A percentile compares a stretch with the other conserved stretches of the same genome.
These are phyloP conservation scores for Dictyostelium firmibasis DNA, from an alignment of 78 protist species.

Conservation along the genomic window DNA sequence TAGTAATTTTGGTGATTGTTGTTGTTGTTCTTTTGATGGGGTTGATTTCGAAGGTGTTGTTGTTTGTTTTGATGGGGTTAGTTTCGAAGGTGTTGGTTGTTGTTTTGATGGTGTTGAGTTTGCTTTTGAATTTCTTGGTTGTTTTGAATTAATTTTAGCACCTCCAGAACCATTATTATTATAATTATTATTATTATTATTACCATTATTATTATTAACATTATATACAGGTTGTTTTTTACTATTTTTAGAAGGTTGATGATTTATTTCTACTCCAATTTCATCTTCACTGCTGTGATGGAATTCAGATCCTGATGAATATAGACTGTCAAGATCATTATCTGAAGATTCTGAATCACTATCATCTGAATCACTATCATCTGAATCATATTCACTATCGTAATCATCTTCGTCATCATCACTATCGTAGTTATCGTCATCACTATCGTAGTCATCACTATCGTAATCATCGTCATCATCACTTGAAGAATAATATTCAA, in stretches of 20 bases:
- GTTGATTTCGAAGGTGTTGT: background rate
- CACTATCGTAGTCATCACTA: background rate
- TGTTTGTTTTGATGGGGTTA: background rate
- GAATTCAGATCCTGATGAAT: background rate
- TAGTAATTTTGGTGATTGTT: background rate
- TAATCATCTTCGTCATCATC: background rate
- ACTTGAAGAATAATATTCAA: background rate
- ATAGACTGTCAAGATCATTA: background rate
- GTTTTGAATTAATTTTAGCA: background rate
- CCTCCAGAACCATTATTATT: background rate
- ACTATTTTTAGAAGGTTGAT: background rate
- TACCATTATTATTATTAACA: background rate
- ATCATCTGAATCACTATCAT: background rate
- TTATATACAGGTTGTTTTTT: background rate
- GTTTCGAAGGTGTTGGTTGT: background rate
- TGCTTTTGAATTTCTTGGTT: background rate
- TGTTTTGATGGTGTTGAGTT: background rate
- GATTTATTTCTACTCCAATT: background rate
- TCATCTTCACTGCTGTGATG: background rate
- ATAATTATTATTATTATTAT: background rate
- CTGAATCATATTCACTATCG: background rate
- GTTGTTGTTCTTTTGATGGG: background rate
- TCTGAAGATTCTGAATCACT: background rate
- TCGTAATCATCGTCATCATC: conserved; percentile 1
- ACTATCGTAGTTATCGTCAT: background rate